Evolutionary conservation across 2,329 filamentous ascomycete species (phyloP), one percentile per base, ranked within the genome.

Genomic region (Penicillium concentricum): DNA sequence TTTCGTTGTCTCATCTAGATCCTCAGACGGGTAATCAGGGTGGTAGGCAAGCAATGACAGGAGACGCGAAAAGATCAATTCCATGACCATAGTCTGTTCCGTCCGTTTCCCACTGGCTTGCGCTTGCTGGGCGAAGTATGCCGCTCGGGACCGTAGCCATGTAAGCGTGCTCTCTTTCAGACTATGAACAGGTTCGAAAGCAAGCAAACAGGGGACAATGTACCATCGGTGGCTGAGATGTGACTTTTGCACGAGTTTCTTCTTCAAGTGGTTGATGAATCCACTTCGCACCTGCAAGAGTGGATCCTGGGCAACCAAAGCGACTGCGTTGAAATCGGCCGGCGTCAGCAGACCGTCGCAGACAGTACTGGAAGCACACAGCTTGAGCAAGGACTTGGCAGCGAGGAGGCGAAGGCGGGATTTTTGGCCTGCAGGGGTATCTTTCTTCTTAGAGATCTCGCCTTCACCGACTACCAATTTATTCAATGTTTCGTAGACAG

Each of bases 21-120:
- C 68, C 15, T 72, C 67, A 5, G 74, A 68, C 16, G 77, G 77
- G 56, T 93, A 97, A 72, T 99, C 94, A 1, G 92, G 92, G 72
- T 99, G 94, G 71, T 97, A 93, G 5, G 93, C 92, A 42, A 99
- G 82, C 42, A 99, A 78, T 47, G 92, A 94, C 51, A 99, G 81
- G 34, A 97, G 82, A 9, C 94, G 86, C 26, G 90, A 86, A 70
- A 97, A 89, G 13, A 88, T 83, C 22, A 87, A 84, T 74, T 97
- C 93, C 78, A 99, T 85, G 8, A 89, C 82, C 10, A 82, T 85
- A 53, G 85, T 81, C 82, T 85, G 61, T 75, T 80, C 55, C 76
- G 58, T 69, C 57, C 69, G 68, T 65, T 76, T 72, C 46, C 69
- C 67, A 43, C 61, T 70, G 12, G 65, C 63, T 60, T 63, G 74